A percentile compares a stretch with the other conserved stretches of the same genome.
Conservation (phyloP, 176 grass and related monocot species). For the Musa troglodytarum region DNA sequence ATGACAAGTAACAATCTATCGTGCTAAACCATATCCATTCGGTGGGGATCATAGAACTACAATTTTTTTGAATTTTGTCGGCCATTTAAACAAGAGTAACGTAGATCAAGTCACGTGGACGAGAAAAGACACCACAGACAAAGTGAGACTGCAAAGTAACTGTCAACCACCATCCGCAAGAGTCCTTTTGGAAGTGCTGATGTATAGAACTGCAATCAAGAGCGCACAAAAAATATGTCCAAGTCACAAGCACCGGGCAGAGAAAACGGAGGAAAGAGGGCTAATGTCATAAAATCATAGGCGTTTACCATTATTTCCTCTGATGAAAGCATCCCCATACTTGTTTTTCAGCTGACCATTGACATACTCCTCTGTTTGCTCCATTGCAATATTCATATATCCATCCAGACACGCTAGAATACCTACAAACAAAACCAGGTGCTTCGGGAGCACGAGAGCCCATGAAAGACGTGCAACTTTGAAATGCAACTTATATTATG, state of each 20-base stretch:
- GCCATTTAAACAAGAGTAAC: too few species aligned
- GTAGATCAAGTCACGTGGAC: too few species aligned
- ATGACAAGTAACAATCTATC: too few species aligned
- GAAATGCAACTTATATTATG: too few species aligned
- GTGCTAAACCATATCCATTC: too few species aligned
- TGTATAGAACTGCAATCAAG: slow-evolving; percentile 62
- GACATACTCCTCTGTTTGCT: slow-evolving; percentile 91
- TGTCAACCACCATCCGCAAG: slow-evolving; percentile 44
- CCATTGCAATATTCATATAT: slow-evolving; percentile 99
- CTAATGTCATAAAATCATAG: neutral
- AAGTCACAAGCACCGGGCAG: neutral
- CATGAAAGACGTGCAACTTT: neutral
- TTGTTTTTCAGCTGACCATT: slow-evolving; percentile 97
- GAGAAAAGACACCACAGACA: too few species aligned
- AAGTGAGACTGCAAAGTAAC: neutral
- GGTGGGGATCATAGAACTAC: too few species aligned
- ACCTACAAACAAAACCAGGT: slow-evolving; percentile 27
- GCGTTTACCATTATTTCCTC: slow-evolving; percentile 80
- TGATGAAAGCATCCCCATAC: slow-evolving; percentile 94
- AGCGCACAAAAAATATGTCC: neutral
- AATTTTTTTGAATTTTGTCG: too few species aligned
- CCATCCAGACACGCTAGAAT: slow-evolving; percentile 90
- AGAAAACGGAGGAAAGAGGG: neutral
- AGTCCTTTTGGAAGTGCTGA: slow-evolving; percentile 71
- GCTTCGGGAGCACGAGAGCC: neutral